phyloP scores from a whole-genome alignment of 345 rosid species.

The Hibiscus trionum region DNA sequence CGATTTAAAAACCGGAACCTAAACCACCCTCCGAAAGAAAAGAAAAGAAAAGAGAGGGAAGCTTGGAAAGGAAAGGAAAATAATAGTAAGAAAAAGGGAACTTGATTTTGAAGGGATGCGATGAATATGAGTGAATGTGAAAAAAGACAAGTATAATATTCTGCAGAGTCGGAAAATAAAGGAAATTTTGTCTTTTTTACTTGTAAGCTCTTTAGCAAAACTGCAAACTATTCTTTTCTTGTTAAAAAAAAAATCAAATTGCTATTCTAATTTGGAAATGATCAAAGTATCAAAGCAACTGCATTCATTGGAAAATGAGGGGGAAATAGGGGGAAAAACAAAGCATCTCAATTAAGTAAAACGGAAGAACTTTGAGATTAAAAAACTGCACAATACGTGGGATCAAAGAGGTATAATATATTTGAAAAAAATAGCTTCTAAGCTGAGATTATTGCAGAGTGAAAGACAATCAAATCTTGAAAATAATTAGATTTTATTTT shows the following conservation, averaged over 20 bases:
- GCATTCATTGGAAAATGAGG: conserved; percentile 4
- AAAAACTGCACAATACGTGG: neutral
- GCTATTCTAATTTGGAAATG: neutral
- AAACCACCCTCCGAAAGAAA: neutral
- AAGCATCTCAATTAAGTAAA: neutral
- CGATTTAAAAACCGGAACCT: neutral
- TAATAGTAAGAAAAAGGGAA: neutral
- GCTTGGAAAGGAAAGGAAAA: neutral
- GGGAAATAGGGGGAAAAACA: neutral
- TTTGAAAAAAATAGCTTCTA: too few relatives aligned
- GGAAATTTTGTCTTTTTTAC: too few relatives aligned
- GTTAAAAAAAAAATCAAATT: neutral
- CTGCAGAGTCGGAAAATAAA: too few relatives aligned
- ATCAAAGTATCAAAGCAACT: neutral
- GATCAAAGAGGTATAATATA: neutral
- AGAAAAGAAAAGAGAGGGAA: neutral
- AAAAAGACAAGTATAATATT: too few relatives aligned
- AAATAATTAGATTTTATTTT: conserved; percentile 14
- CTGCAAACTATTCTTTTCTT: neutral
- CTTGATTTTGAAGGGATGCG: too few relatives aligned
- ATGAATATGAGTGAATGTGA: too few relatives aligned
- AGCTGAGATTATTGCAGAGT: neutral
- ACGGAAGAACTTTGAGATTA: neutral
- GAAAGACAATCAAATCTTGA: too few relatives aligned
- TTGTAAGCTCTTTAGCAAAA: conserved; percentile 1